Conservation (phyloP, 2,329 filamentous ascomycete genomes). For the Hortaea werneckii region DNA sequence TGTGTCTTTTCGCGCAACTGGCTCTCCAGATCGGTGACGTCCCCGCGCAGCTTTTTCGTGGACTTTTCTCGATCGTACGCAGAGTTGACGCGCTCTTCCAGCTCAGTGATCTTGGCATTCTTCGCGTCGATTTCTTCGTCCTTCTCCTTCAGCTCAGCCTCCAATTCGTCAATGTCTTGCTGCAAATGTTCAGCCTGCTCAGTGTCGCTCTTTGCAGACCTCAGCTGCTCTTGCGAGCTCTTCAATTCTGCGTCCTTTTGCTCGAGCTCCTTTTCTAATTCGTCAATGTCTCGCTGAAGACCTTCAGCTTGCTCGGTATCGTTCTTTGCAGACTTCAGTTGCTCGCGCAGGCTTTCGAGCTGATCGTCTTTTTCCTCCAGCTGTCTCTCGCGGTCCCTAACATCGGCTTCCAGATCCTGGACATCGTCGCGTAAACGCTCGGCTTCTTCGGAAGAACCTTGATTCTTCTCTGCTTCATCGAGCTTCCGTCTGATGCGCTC, state of each 20-base stretch:
- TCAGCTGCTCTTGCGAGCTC: slow-evolving; percentile 27
- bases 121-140: slow-evolving; percentile 32
- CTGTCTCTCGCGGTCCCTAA: slow-evolving; percentile 39
- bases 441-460: slow-evolving; percentile 20
- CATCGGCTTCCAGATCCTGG: slow-evolving; percentile 37
- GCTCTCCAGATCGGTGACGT: slow-evolving; percentile 24
- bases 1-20: slow-evolving; percentile 26
- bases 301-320: slow-evolving; percentile 43
- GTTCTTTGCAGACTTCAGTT: slow-evolving; percentile 29
- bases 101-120: slow-evolving; percentile 21
- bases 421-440: slow-evolving; percentile 39
- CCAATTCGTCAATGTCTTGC: slow-evolving; percentile 40
- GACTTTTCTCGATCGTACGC: slow-evolving; percentile 26
- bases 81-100: slow-evolving; percentile 21
- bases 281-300: slow-evolving; percentile 46
- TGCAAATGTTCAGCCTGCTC: slow-evolving; percentile 51
- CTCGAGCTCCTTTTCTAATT: slow-evolving; percentile 26
- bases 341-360: slow-evolving; percentile 32
- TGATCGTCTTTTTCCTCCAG: slow-evolving; percentile 37
- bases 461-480: slow-evolving; percentile 27
- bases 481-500: slow-evolving; percentile 32
- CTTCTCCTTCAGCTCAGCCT: slow-evolving; percentile 42
- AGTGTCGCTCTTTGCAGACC: slow-evolving; percentile 23
- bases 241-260: slow-evolving; percentile 42
- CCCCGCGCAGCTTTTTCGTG: slow-evolving; percentile 28